Evolutionary conservation across 2,329 filamentous ascomycete genomes (phyloP).

Genomic region (Fusarium graminum): DNA sequence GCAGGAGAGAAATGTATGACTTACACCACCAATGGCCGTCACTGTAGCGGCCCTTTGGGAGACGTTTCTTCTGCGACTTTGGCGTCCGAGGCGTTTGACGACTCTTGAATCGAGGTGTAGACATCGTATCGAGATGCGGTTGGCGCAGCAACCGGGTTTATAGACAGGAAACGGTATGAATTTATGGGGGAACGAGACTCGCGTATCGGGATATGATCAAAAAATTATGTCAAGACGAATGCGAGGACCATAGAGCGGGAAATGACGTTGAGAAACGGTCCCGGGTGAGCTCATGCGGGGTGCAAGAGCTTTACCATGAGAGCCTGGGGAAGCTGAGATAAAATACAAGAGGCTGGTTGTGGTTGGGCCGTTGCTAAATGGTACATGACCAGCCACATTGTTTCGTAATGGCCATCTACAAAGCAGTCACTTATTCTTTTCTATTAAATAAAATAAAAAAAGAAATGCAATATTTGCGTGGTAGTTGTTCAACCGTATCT

Average conservation of each 20-base stretch:
- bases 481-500: background rate
- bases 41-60: constrained; percentile 51
- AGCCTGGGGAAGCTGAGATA: background rate
- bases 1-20: constrained; percentile 13
- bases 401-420: background rate
- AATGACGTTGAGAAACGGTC: constrained; percentile 22
- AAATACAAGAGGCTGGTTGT: constrained; percentile 24
- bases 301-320: constrained; percentile 3
- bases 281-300: constrained; percentile 30
- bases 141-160: constrained; percentile 5
- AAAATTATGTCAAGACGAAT: constrained; percentile 3
- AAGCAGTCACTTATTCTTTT: background rate
- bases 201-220: background rate
- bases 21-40: constrained; percentile 56
- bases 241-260: constrained; percentile 25
- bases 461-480: background rate
- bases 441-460: background rate
- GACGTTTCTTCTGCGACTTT: constrained; percentile 50
- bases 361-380: background rate
- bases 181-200: background rate
- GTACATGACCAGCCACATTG: constrained; percentile 4
- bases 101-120: constrained; percentile 34
- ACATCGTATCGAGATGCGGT: constrained; percentile 25
- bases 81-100: constrained; percentile 42
- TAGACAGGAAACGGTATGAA: background rate